phyloP scores from a whole-genome alignment of 495 filamentous ascomycete species.

The Neurospora sublineolata region DNA sequence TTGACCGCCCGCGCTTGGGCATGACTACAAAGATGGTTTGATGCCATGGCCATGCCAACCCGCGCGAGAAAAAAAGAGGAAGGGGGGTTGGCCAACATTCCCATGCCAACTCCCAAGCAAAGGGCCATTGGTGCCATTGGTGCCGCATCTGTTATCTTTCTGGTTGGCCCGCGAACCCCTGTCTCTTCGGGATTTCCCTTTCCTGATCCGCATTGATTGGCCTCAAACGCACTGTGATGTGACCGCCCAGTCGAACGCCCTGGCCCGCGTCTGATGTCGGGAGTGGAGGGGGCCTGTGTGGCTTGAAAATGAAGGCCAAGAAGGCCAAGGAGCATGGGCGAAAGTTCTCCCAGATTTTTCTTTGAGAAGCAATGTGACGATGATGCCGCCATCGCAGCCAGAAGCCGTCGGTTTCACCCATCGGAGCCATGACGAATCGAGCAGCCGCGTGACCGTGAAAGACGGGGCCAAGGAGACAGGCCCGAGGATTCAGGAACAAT shows the following conservation, averaged over 20 bases:
- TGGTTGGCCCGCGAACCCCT: constrained; percentile 9
- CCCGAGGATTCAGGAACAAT: background rate
- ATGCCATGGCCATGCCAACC: background rate
- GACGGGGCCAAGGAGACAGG: background rate
- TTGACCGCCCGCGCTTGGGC: background rate
- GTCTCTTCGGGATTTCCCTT: constrained; percentile 9
- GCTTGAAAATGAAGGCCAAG: background rate
- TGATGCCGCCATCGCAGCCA: background rate
- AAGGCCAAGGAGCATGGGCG: background rate
- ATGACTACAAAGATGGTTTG: background rate
- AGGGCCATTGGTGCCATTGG: background rate
- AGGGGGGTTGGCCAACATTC: background rate
- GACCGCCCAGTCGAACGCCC: background rate
- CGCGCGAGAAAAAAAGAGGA: background rate
- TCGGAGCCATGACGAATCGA: background rate
- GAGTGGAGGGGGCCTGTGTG: background rate
- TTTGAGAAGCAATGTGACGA: background rate
- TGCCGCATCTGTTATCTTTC: background rate
- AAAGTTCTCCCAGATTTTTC: background rate
- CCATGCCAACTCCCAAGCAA: background rate
- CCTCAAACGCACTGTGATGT: background rate
- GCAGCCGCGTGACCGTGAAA: background rate
- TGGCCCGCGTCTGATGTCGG: background rate
- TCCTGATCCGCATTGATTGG: constrained; percentile 1
- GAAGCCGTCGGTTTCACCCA: background rate